A percentile compares a stretch with the other conserved stretches of the same genome.
phyloP scores from a whole-genome alignment of 2,329 filamentous ascomycete species.

The Chaetomiaceae sp. region DNA sequence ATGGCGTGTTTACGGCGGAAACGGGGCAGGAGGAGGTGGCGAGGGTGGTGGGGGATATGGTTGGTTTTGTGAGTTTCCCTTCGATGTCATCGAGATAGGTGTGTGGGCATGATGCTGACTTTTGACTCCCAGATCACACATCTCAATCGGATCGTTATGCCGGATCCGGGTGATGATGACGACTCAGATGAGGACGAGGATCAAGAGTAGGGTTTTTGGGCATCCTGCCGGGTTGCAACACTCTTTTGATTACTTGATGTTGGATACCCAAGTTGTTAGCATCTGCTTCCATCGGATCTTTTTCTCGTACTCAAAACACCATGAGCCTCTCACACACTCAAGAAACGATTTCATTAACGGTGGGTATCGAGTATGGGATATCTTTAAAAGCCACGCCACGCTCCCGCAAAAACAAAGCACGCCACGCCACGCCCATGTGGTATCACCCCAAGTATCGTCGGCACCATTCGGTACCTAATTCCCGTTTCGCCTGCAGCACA shows the following conservation, averaged over 20 bases:
- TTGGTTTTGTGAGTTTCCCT: constrained; percentile 67
- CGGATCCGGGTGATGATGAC: constrained; percentile 55
- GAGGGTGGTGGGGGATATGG: constrained; percentile 62
- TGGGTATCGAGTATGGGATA: constrained; percentile 19
- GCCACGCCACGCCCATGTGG: not conserved
- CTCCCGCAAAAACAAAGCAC: constrained; percentile 16
- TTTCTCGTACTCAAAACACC: not conserved
- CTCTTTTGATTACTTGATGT: not conserved
- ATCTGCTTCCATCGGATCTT: not conserved
- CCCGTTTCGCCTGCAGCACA: not conserved
- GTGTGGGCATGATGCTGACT: not conserved
- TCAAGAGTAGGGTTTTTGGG: not conserved
- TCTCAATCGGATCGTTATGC: constrained; percentile 69
- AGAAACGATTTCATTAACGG: constrained; percentile 5
- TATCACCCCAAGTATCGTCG: constrained; percentile 19
- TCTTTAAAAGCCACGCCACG: constrained; percentile 17
- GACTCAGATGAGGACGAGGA: constrained; percentile 33
- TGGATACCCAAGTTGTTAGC: not conserved
- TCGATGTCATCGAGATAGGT: constrained; percentile 17
- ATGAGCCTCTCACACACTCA: not conserved
- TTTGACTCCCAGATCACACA: constrained; percentile 55
- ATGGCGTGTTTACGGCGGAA: constrained; percentile 58
- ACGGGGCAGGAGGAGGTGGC: constrained; percentile 60
- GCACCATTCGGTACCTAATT: too few relatives aligned
- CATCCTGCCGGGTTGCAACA: too few relatives aligned